Conservation (phyloP, 257 asterid genomes). For the Solanum megistacrolobum region DNA sequence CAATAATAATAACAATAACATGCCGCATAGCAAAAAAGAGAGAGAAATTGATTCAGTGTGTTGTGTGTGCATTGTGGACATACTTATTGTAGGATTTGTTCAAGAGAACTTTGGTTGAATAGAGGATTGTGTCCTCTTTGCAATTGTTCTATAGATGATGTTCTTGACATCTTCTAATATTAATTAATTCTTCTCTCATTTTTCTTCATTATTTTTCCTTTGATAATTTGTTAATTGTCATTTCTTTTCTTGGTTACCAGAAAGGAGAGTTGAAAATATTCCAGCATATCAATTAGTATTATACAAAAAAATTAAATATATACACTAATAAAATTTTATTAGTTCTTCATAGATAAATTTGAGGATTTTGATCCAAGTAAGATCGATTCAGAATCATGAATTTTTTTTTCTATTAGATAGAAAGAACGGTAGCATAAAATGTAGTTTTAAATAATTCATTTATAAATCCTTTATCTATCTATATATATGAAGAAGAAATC, state of each 20-base stretch:
- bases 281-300: neutral
- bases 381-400: no score
- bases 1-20: neutral
- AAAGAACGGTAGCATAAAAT: neutral
- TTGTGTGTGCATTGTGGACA: conserved; percentile 18
- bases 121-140: conserved; percentile 10
- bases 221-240: neutral
- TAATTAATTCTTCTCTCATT: neutral
- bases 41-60: neutral
- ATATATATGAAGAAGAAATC: no score
- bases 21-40: neutral
- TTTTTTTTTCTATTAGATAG: no score
- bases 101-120: conserved; percentile 2
- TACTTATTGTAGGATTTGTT: conserved; percentile 16
- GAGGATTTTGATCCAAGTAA: neutral
- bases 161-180: conserved; percentile 2
- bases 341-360: no score
- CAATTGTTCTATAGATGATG: neutral
- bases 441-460: no score
- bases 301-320: neutral
- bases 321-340: no score
- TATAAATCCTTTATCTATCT: neutral
- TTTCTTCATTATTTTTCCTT: neutral
- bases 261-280: neutral
- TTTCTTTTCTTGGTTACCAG: neutral